These are phyloP conservation scores for Claviceps digitariae DNA, from an alignment of 2,329 filamentous ascomycete species.

Conservation along the genomic window DNA sequence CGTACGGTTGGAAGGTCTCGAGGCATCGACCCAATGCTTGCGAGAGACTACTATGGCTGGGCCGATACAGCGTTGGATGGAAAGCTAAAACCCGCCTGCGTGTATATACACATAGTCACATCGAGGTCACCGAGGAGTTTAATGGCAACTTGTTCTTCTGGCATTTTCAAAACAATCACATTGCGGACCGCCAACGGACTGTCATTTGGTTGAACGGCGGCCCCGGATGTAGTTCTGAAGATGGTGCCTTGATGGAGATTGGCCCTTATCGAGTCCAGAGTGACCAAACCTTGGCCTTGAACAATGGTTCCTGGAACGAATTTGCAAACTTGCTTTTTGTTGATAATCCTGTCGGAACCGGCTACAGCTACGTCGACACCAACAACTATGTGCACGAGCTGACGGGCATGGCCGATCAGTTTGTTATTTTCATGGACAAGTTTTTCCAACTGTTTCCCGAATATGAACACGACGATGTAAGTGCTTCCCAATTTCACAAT, in stretches of 20 bases:
- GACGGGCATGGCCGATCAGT: constrained; percentile 77
- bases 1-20: neutral
- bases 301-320: constrained; percentile 96
- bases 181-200: constrained; percentile 79
- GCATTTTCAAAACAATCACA: constrained; percentile 93
- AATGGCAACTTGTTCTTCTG: constrained; percentile 98
- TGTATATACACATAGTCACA: constrained; percentile 50
- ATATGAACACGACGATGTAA: constrained; percentile 80
- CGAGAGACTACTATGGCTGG: neutral
- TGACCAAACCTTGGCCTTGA: constrained; percentile 56
- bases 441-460: constrained; percentile 87
- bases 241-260: constrained; percentile 91
- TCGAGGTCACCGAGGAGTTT: constrained; percentile 72
- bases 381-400: constrained; percentile 78
- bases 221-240: constrained; percentile 93
- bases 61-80: neutral
- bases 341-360: constrained; percentile 92
- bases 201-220: constrained; percentile 97
- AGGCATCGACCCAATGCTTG: neutral
- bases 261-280: constrained; percentile 82
- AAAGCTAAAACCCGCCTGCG: neutral
- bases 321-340: constrained; percentile 96
- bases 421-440: constrained; percentile 78
- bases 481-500: constrained; percentile 21
- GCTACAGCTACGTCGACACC: constrained; percentile 89